These are phyloP conservation scores for Marasmius oreades DNA, from an alignment of 1,284 basidiomycete species.

Conservation along the genomic window DNA sequence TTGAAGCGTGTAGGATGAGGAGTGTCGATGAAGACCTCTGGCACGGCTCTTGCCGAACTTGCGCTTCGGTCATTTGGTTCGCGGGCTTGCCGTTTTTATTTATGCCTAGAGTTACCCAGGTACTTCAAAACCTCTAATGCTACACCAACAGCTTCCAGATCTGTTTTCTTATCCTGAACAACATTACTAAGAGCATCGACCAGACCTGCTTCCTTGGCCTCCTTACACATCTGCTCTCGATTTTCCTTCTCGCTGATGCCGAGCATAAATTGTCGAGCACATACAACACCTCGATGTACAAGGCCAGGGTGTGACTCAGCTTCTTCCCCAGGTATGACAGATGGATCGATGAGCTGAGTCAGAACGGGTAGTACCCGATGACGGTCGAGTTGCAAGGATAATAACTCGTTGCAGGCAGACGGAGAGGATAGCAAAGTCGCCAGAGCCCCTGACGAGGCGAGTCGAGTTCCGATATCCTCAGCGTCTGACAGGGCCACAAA, in stretches of 20 bases:
- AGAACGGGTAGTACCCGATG: constrained; percentile 60
- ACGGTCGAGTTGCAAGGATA: constrained; percentile 60
- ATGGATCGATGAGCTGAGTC: constrained; percentile 61
- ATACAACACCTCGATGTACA: constrained; percentile 73
- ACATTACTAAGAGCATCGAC: constrained; percentile 46
- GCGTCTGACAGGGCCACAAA: constrained; percentile 83
- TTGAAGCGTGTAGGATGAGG: neutral
- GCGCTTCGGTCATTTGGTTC: neutral
- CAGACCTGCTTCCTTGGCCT: constrained; percentile 49
- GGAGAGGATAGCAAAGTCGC: constrained; percentile 72
- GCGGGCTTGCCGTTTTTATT: no score
- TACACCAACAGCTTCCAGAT: constrained; percentile 33
- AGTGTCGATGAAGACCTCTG: neutral
- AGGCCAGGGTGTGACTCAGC: constrained; percentile 51
- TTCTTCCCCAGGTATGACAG: constrained; percentile 31
- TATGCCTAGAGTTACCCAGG: no score
- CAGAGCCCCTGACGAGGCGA: constrained; percentile 84
- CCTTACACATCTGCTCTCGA: constrained; percentile 40
- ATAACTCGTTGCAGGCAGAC: constrained; percentile 55
- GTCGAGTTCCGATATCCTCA: constrained; percentile 76
- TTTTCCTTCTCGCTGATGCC: constrained; percentile 36
- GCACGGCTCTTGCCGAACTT: constrained; percentile 7
- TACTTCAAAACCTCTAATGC: constrained; percentile 39
- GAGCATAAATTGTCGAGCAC: constrained; percentile 61
- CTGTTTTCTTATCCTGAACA: constrained; percentile 34